Percentiles rank a stretch among this genome's conserved stretches.
These are phyloP conservation scores for Posidonia oceanica DNA, from an alignment of 116 monocot species.

Conservation along the genomic window DNA sequence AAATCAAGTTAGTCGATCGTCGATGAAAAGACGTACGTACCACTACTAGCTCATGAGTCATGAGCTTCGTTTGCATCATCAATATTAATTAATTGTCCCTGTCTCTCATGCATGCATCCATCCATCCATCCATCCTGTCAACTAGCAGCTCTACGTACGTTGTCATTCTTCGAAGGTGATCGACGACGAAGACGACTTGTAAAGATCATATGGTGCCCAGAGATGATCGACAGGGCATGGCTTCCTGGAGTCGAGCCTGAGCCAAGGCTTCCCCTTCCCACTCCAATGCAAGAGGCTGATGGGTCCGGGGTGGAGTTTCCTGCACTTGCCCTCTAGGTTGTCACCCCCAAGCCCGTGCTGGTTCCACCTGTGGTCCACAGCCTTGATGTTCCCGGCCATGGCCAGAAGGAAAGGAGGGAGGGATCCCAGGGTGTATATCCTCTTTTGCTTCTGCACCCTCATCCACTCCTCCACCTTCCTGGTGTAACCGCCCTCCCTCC, in stretches of 20 bases:
- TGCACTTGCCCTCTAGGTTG: constrained; percentile 19
- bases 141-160: too few species aligned
- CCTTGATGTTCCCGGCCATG: constrained; percentile 17
- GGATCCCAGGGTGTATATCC: constrained; percentile 21
- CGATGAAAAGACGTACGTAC: too few species aligned
- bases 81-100: too few species aligned
- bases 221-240: constrained; percentile 17
- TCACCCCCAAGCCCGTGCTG: constrained; percentile 24
- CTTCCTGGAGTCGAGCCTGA: constrained; percentile 17
- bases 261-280: constrained; percentile 25
- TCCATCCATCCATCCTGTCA: too few species aligned
- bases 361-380: constrained; percentile 21
- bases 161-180: background rate
- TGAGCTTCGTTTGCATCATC: too few species aligned
- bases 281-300: constrained; percentile 24
- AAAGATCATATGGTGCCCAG: constrained; percentile 23
- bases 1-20: too few species aligned
- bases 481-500: constrained; percentile 16
- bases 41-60: too few species aligned
- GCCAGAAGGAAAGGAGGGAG: constrained; percentile 22
- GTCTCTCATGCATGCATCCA: too few species aligned
- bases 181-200: constrained; percentile 4
- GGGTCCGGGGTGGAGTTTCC: constrained; percentile 22
- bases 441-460: constrained; percentile 22
- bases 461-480: constrained; percentile 22